phyloP scores from a whole-genome alignment of 176 grass and related monocot species.

The Coix lacrymajobi region DNA sequence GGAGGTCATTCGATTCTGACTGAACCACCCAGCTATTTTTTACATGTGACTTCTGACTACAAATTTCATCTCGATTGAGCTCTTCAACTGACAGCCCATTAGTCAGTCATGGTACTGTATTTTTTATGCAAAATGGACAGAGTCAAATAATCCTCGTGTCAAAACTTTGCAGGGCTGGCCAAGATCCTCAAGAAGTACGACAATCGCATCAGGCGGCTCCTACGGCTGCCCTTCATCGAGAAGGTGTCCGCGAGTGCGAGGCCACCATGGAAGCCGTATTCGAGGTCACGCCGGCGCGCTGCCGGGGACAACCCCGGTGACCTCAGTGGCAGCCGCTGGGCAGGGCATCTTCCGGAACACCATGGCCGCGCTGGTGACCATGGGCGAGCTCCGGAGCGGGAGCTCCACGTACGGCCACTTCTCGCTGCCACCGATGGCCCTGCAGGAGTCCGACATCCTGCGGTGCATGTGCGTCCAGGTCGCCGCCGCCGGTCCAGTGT shows the following conservation, averaged over 20 bases:
- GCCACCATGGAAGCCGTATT: slow-evolving; percentile 52
- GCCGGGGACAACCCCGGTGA: neutral
- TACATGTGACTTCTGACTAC: too few relatives aligned
- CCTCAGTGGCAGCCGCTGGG: neutral
- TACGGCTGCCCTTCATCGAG: slow-evolving; percentile 66
- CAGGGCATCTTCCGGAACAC: slow-evolving; percentile 70
- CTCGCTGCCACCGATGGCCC: slow-evolving; percentile 56
- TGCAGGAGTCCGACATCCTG: slow-evolving; percentile 32
- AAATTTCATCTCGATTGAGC: too few relatives aligned
- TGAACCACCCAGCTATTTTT: too few relatives aligned
- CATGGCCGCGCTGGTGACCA: slow-evolving; percentile 49
- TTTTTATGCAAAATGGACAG: neutral
- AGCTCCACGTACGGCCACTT: slow-evolving; percentile 60
- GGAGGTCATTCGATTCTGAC: too few relatives aligned
- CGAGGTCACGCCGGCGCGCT: neutral
- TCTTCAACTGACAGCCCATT: too few relatives aligned
- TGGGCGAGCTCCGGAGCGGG: slow-evolving; percentile 60
- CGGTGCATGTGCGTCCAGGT: slow-evolving; percentile 38
- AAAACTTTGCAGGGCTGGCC: slow-evolving; percentile 42
- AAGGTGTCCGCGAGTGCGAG: slow-evolving; percentile 66
- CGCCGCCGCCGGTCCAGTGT: slow-evolving; percentile 42
- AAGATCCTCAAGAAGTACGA: slow-evolving; percentile 95
- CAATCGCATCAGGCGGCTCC: slow-evolving; percentile 52
- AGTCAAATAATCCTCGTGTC: too few relatives aligned
- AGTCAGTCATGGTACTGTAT: neutral